phyloP scores from a whole-genome alignment of 2,329 filamentous ascomycete genomes.

The Thermothelomyces thermophilus region DNA sequence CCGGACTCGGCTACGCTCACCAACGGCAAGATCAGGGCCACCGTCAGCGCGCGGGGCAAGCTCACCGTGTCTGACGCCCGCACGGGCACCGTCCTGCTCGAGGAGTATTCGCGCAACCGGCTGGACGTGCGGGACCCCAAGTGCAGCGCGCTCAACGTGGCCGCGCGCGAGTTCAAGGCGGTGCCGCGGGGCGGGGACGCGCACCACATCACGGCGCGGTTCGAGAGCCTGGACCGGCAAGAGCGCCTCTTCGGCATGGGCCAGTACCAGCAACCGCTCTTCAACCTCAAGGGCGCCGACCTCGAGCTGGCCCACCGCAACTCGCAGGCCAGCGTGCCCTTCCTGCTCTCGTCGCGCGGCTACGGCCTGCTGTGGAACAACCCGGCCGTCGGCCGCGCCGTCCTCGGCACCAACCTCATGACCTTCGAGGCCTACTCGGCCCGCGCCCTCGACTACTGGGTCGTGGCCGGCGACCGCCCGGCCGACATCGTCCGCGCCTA shows the following conservation, averaged over 20 bases:
- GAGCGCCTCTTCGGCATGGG: slow-evolving; percentile 10
- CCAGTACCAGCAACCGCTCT: slow-evolving; percentile 11
- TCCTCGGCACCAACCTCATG: slow-evolving; percentile 9
- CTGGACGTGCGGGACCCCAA: slow-evolving; percentile 9
- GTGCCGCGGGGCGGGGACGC: neutral
- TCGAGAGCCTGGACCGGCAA: slow-evolving; percentile 1
- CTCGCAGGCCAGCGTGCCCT: slow-evolving; percentile 9
- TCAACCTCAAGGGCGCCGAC: slow-evolving; percentile 10
- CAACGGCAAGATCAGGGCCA: slow-evolving; percentile 4
- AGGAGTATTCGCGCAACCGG: slow-evolving; percentile 9
- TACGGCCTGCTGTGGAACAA: slow-evolving; percentile 11
- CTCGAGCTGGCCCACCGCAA: slow-evolving; percentile 9
- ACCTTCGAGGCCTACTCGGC: slow-evolving; percentile 10
- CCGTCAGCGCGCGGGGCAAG: neutral
- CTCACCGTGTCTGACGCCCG: neutral
- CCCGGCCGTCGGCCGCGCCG: neutral
- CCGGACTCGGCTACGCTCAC: neutral
- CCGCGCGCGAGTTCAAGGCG: slow-evolving; percentile 7
- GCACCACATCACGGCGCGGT: slow-evolving; percentile 2
- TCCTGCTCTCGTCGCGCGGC: slow-evolving; percentile 6
- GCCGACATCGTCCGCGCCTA: slow-evolving; percentile 4
- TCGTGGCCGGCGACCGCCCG: slow-evolving; percentile 3
- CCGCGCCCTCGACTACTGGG: slow-evolving; percentile 4
- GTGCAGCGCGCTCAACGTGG: slow-evolving; percentile 7
- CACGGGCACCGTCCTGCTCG: neutral